These are phyloP conservation scores for Davidsoniella australis DNA, from an alignment of 2,329 filamentous ascomycete species.

Conservation along the genomic window DNA sequence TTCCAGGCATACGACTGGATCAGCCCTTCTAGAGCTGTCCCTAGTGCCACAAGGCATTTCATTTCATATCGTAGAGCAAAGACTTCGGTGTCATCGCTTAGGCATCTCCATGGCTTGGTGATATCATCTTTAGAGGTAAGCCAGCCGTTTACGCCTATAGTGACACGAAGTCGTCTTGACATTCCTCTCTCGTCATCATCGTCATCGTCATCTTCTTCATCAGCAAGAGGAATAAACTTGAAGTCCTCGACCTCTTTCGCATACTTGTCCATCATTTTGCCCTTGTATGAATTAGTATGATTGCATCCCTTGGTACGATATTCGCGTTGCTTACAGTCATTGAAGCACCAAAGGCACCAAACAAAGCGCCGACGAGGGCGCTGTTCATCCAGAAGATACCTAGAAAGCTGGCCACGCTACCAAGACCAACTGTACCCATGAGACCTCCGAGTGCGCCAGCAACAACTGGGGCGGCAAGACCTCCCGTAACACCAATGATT, in stretches of 20 bases:
- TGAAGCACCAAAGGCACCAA: slow-evolving; percentile 75
- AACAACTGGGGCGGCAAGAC: slow-evolving; percentile 74
- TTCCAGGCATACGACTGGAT: slow-evolving; percentile 62
- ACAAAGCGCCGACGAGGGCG: slow-evolving; percentile 70
- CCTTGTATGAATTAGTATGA: slow-evolving; percentile 22
- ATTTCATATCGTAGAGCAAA: slow-evolving; percentile 79
- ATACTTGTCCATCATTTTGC: slow-evolving; percentile 75
- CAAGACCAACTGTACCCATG: slow-evolving; percentile 71
- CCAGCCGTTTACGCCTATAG: slow-evolving; percentile 81
- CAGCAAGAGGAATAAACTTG: slow-evolving; percentile 55
- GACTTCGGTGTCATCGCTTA: slow-evolving; percentile 55
- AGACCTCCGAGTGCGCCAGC: slow-evolving; percentile 70
- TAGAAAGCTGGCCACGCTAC: slow-evolving; percentile 70
- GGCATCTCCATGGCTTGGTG: slow-evolving; percentile 59
- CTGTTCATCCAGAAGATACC: slow-evolving; percentile 75
- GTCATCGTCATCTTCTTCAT: not conserved
- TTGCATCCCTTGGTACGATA: not conserved
- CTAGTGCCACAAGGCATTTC: slow-evolving; percentile 57
- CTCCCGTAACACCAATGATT: slow-evolving; percentile 79
- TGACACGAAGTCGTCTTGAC: slow-evolving; percentile 47
- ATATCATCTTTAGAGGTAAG: slow-evolving; percentile 59
- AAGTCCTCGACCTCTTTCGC: slow-evolving; percentile 74
- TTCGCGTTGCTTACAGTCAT: slow-evolving; percentile 31
- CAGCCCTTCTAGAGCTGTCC: slow-evolving; percentile 53
- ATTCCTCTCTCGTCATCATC: not conserved